Evolutionary conservation across 371 early-diverging fungal species (phyloP).

Genomic region (Dinochytrium kinnereticum): DNA sequence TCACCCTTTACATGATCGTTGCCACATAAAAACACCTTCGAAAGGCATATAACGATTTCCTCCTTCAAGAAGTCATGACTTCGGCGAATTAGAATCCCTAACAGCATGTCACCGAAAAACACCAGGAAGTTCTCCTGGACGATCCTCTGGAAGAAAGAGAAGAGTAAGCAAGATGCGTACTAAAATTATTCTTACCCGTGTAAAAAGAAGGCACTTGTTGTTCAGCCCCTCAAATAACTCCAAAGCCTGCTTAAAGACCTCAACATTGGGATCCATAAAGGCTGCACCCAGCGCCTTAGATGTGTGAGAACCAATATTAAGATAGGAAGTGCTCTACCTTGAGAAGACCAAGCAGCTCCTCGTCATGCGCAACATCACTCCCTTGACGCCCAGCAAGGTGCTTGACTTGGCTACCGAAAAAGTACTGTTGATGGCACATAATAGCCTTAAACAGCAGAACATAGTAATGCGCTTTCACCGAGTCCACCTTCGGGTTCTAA

Average conservation of each 20-base stretch:
- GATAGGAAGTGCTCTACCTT: not conserved
- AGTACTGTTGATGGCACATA: constrained; percentile 10
- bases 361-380: not conserved
- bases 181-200: not conserved
- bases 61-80: constrained; percentile 9
- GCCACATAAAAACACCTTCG: not conserved
- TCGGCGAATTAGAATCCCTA: not conserved
- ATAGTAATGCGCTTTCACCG: constrained; percentile 1
- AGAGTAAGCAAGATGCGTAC: not conserved
- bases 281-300: not conserved
- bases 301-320: not conserved
- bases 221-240: not conserved
- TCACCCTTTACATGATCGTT: constrained; percentile 4
- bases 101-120: constrained; percentile 3
- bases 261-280: not conserved
- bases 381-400: not conserved
- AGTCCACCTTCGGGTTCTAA: not conserved
- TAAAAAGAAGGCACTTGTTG: not conserved
- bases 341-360: not conserved
- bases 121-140: constrained; percentile 14
- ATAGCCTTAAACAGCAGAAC: not conserved
- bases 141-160: not conserved
- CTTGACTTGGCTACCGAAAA: constrained; percentile 6
- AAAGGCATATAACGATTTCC: not conserved
- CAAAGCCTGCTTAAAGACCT: not conserved